A percentile compares a stretch with the other conserved stretches of the same genome.
Evolutionary conservation across 208 protist species (phyloP).

Genomic region (Phytomonas serpens): DNA sequence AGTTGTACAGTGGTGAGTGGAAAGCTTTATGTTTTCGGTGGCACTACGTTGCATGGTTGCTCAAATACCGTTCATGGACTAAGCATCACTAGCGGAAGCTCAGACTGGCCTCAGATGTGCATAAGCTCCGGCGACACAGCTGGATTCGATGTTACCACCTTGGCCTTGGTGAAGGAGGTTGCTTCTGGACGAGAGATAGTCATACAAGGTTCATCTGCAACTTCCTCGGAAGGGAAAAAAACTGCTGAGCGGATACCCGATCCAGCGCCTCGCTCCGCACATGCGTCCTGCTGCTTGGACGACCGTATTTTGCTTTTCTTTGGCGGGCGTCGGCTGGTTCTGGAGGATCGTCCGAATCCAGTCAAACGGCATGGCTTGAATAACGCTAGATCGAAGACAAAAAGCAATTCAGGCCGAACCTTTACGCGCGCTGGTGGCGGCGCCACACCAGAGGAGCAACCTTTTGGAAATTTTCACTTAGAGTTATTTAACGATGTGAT

Average conservation of each 20-base stretch:
- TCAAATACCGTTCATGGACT: not conserved
- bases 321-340: slow-evolving; percentile 43
- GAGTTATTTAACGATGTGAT: slow-evolving; percentile 30
- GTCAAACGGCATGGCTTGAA: slow-evolving; percentile 8
- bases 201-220: not conserved
- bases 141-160: not conserved
- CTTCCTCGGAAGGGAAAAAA: not conserved
- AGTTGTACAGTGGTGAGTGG: slow-evolving; percentile 25
- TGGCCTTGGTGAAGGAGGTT: not conserved
- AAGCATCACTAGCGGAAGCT: slow-evolving; percentile 15
- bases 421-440: slow-evolving; percentile 6
- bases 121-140: not conserved
- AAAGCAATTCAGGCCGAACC: slow-evolving; percentile 5
- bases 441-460: slow-evolving; percentile 7
- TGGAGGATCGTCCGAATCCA: slow-evolving; percentile 9
- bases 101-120: not conserved
- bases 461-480: not conserved
- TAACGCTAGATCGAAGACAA: slow-evolving; percentile 5
- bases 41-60: slow-evolving; percentile 27
- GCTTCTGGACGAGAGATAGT: not conserved
- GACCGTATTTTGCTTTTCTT: slow-evolving; percentile 61
- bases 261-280: slow-evolving; percentile 44
- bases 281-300: slow-evolving; percentile 42
- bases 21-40: slow-evolving; percentile 53
- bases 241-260: not conserved